These are phyloP conservation scores for Solanum sparsipilum DNA, from an alignment of 257 asterid genomes.

Conservation along the genomic window DNA sequence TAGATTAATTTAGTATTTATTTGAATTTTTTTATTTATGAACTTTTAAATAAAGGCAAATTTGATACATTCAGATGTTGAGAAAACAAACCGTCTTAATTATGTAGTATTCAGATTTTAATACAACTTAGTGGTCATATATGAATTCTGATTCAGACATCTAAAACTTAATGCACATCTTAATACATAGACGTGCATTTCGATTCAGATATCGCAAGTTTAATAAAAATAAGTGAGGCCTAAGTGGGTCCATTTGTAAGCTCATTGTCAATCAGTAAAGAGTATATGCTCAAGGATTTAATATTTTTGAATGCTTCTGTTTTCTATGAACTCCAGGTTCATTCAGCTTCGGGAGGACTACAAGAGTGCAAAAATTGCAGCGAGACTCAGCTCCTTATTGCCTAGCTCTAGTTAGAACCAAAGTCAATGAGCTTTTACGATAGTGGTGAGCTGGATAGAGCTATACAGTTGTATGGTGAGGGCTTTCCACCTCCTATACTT, in stretches of 20 bases:
- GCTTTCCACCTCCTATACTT: not conserved
- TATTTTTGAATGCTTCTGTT: not conserved
- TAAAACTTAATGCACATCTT: not conserved
- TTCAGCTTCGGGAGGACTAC: conserved; percentile 93
- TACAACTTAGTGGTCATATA: not conserved
- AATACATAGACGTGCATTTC: not conserved
- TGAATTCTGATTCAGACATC: not conserved
- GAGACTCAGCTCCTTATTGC: conserved; percentile 65
- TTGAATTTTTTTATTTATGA: not conserved
- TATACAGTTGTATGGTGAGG: not conserved
- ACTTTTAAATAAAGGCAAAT: not conserved
- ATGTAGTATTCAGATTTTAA: not conserved
- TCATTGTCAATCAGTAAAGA: not conserved
- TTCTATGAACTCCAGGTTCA: conserved; percentile 67
- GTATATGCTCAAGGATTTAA: not conserved
- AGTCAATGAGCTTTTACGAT: not conserved
- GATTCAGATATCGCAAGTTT: not conserved
- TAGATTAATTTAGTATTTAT: not conserved
- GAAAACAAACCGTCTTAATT: not conserved
- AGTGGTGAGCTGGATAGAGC: not conserved
- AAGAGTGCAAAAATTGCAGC: conserved; percentile 95
- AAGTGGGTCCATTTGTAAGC: not conserved
- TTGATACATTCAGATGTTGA: not conserved
- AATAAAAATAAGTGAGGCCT: not conserved
- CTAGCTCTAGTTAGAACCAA: conserved; percentile 11